phyloP scores from a whole-genome alignment of 192 early-diverging fungal genomes.

The Tieghemiomyces parasiticus region DNA sequence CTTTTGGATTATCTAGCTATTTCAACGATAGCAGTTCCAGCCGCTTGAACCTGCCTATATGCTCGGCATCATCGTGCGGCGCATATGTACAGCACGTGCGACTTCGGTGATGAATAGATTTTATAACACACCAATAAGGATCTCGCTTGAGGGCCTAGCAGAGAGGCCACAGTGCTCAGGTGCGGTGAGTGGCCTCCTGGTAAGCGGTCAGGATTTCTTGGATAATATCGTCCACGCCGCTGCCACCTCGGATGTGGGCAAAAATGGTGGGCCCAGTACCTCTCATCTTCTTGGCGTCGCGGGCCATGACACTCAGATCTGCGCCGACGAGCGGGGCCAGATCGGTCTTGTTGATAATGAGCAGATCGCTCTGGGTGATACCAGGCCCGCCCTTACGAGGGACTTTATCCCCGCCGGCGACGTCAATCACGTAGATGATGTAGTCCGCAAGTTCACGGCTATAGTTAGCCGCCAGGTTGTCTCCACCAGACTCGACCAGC shows the following conservation, averaged over 20 bases:
- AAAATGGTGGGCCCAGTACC: conserved; percentile 81
- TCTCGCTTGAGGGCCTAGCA: no score
- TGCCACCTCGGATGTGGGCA: conserved; percentile 82
- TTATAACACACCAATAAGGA: no score
- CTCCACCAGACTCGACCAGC: conserved; percentile 86
- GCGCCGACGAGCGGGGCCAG: conserved; percentile 80
- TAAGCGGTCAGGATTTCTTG: conserved; percentile 48
- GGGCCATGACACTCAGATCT: conserved; percentile 80
- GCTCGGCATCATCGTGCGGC: no score
- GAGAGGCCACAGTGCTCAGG: no score
- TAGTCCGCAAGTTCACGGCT: conserved; percentile 70
- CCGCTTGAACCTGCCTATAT: no score
- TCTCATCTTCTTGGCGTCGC: conserved; percentile 78
- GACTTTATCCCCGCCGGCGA: conserved; percentile 93
- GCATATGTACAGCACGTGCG: no score
- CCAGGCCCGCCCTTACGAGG: conserved; percentile 97
- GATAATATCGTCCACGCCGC: conserved; percentile 70
- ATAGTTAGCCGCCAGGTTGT: conserved; percentile 83
- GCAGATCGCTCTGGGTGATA: conserved; percentile 87
- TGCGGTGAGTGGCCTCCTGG: conserved; percentile 24
- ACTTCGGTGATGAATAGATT: no score
- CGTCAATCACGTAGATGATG: conserved; percentile 97
- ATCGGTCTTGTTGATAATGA: conserved; percentile 96
- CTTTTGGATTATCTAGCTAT: no score
- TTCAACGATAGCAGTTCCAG: no score